Evolutionary conservation across 495 filamentous ascomycete species (phyloP).

Genomic region (Rostrohypoxylon terebratum): DNA sequence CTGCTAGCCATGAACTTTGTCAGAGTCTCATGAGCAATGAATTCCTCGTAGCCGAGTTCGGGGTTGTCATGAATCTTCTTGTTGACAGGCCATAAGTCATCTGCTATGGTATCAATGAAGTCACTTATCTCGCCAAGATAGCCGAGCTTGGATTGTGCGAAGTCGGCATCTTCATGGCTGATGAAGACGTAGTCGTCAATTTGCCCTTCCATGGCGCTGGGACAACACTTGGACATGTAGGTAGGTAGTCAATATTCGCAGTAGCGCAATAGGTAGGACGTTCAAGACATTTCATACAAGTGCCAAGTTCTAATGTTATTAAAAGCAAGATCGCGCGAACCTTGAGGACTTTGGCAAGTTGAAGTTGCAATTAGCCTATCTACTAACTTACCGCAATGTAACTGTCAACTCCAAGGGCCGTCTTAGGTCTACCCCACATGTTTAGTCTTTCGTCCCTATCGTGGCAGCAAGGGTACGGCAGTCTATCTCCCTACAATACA

Average conservation of each 20-base stretch:
- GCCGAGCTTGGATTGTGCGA: slow-evolving; percentile 20
- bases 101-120: slow-evolving; percentile 53
- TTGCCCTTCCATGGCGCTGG: slow-evolving; percentile 30
- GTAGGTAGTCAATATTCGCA: neutral
- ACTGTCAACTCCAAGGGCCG: neutral
- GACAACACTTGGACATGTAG: neutral
- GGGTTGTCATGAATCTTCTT: slow-evolving; percentile 71
- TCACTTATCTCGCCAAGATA: slow-evolving; percentile 52
- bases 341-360: slow-evolving; percentile 27
- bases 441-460: slow-evolving; percentile 1
- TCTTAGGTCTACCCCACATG: slow-evolving; percentile 25
- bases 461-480: neutral
- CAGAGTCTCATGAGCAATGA: slow-evolving; percentile 68
- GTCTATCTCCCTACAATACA: neutral
- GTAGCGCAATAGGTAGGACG: neutral
- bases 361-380: slow-evolving; percentile 38
- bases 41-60: slow-evolving; percentile 68
- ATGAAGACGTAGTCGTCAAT: slow-evolving; percentile 47
- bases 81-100: slow-evolving; percentile 58
- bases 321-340: slow-evolving; percentile 22
- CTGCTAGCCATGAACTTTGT: slow-evolving; percentile 65
- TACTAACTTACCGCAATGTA: neutral
- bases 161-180: slow-evolving; percentile 38
- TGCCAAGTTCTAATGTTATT: neutral
- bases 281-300: neutral